Evolutionary conservation across 2,329 filamentous ascomycete species (phyloP).

Genomic region (Cucurbitaria berberidis): DNA sequence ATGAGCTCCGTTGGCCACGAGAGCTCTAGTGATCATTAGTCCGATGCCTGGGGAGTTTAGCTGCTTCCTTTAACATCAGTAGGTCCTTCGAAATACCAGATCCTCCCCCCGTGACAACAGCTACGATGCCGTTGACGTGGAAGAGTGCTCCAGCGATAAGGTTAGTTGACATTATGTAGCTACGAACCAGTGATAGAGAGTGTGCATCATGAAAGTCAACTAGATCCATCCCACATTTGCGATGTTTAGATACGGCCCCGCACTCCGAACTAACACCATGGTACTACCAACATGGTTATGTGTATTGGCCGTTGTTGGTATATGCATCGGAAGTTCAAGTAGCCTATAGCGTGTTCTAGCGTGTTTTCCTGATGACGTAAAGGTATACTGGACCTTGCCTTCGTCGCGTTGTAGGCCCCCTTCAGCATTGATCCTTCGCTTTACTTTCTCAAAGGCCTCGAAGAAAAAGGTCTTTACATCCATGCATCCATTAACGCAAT

Average conservation of each 20-base stretch:
- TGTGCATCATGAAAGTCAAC: background rate
- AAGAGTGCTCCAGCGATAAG: slow-evolving; percentile 22
- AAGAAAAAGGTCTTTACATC: too few species aligned
- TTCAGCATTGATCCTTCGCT: too few species aligned
- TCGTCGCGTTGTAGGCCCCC: too few species aligned
- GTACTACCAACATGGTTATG: background rate
- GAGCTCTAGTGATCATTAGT: slow-evolving; percentile 24
- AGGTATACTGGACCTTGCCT: too few species aligned
- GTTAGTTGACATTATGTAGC: slow-evolving; percentile 1
- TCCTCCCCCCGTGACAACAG: slow-evolving; percentile 32
- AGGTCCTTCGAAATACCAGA: slow-evolving; percentile 12
- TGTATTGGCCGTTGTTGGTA: too few species aligned
- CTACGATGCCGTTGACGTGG: slow-evolving; percentile 26
- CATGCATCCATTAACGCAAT: too few species aligned
- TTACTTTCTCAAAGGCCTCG: too few species aligned
- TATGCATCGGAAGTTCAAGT: too few species aligned
- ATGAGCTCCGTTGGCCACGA: slow-evolving; percentile 21
- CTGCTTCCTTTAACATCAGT: background rate
- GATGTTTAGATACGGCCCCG: background rate
- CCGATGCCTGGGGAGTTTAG: slow-evolving; percentile 21
- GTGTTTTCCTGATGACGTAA: too few species aligned
- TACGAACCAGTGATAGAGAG: background rate
- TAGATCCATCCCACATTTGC: background rate
- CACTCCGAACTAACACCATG: background rate
- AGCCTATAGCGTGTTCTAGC: too few species aligned